These are phyloP conservation scores for Aspergillus baeticus DNA, from an alignment of 495 filamentous ascomycete genomes.

Conservation along the genomic window DNA sequence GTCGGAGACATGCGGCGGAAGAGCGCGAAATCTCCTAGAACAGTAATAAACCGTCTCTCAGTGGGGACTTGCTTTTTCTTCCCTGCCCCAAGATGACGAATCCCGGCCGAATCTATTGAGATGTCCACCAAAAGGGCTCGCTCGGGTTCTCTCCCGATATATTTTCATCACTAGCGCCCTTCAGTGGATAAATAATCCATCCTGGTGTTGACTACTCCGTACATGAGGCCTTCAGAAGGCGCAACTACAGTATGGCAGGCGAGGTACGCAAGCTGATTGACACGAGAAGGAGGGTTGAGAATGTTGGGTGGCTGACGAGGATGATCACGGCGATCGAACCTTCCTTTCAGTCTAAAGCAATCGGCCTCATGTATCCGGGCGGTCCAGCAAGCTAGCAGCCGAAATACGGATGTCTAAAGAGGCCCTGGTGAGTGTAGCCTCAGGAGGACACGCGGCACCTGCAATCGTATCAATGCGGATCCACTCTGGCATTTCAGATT, in stretches of 20 bases:
- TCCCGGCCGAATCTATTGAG: background rate
- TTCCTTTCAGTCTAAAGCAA: background rate
- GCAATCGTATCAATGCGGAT: slow-evolving; percentile 13
- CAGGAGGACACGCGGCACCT: slow-evolving; percentile 20
- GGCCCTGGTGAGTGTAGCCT: background rate
- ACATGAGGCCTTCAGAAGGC: too few species aligned
- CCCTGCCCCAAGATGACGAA: slow-evolving; percentile 8
- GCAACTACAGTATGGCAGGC: too few species aligned
- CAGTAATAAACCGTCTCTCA: background rate
- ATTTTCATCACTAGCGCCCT: background rate
- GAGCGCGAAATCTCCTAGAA: background rate
- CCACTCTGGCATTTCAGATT: slow-evolving; percentile 12
- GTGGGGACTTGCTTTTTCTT: slow-evolving; percentile 8
- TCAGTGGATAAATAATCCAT: background rate
- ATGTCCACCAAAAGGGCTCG: background rate
- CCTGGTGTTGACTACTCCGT: background rate
- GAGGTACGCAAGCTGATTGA: background rate
- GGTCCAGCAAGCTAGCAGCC: background rate
- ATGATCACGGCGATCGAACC: slow-evolving; percentile 14
- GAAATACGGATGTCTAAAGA: background rate
- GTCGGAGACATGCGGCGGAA: slow-evolving; percentile 6
- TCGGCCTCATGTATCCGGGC: background rate
- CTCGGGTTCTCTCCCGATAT: background rate
- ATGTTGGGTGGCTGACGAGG: slow-evolving; percentile 7
- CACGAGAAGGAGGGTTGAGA: background rate